A percentile compares a stretch with the other conserved stretches of the same genome.
Conservation (phyloP, 306 rosid genomes). For the Luffa acutangula region DNA sequence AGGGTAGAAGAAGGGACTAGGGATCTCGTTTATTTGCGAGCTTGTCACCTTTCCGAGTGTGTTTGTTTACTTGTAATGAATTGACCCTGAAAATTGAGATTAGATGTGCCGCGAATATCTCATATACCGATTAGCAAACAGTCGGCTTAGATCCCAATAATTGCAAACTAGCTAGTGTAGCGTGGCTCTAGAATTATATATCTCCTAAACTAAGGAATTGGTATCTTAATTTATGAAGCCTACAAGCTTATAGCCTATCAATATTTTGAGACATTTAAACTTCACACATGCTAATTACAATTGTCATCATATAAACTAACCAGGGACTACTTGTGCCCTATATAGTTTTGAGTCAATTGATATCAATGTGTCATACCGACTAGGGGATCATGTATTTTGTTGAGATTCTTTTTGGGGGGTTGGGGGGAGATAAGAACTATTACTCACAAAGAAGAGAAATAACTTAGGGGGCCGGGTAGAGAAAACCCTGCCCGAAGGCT, state of each 20-base stretch:
- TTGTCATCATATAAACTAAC: background rate
- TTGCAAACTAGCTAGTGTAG: background rate
- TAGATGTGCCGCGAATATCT: background rate
- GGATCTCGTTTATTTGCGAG: background rate
- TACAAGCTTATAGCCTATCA: background rate
- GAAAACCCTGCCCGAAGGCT: background rate
- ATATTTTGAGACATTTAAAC: background rate
- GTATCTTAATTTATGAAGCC: background rate
- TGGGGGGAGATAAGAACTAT: background rate
- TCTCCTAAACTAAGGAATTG: background rate
- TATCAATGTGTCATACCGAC: background rate
- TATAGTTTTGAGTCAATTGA: background rate
- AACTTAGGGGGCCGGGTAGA: background rate
- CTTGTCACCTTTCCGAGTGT: background rate
- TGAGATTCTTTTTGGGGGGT: background rate
- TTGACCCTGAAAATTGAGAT: no score
- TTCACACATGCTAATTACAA: background rate
- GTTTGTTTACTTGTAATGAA: background rate
- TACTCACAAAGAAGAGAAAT: background rate
- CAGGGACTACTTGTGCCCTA: background rate
- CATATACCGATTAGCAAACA: background rate
- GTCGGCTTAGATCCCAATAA: background rate
- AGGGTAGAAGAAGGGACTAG: background rate
- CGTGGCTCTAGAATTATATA: background rate
- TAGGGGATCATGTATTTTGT: background rate